A percentile compares a stretch with the other conserved stretches of the same genome.
These are phyloP conservation scores for Sutorius australiensis DNA, from an alignment of 768 basidiomycete species.

Conservation along the genomic window DNA sequence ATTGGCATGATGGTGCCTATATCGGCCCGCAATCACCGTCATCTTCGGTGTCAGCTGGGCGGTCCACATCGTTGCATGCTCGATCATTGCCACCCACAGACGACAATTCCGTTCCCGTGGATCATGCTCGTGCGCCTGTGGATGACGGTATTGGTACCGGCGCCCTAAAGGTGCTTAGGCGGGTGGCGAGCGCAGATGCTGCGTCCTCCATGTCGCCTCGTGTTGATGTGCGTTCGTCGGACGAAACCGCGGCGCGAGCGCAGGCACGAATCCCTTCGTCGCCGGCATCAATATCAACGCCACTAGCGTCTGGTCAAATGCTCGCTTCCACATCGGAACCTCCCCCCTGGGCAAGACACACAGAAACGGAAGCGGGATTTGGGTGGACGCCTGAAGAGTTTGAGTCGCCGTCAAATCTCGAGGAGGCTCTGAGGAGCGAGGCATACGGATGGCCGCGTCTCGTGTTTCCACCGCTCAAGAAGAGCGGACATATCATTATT, in stretches of 20 bases:
- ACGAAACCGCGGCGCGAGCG: constrained; percentile 8
- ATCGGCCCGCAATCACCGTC: constrained; percentile 28
- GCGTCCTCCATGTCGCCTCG: constrained; percentile 22
- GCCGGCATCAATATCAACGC: constrained; percentile 10
- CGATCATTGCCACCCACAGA: constrained; percentile 16
- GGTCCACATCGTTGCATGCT: constrained; percentile 6
- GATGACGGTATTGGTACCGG: constrained; percentile 17
- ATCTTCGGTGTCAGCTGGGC: constrained; percentile 11
- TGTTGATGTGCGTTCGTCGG: constrained; percentile 20
- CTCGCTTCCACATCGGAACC: constrained; percentile 9
- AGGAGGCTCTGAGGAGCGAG: constrained; percentile 61
- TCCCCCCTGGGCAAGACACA: background rate
- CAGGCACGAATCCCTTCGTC: constrained; percentile 12
- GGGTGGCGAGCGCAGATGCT: constrained; percentile 15
- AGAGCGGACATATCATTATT: constrained; percentile 85
- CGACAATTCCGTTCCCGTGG: constrained; percentile 21
- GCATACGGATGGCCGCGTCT: constrained; percentile 89
- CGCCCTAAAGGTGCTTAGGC: constrained; percentile 14
- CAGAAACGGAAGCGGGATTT: constrained; percentile 1
- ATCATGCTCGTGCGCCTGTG: constrained; percentile 21
- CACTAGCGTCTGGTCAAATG: constrained; percentile 9
- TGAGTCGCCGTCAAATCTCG: constrained; percentile 36
- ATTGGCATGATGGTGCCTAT: constrained; percentile 10
- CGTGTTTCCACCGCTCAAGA: constrained; percentile 88
- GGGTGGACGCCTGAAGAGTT: constrained; percentile 4